A percentile compares a stretch with the other conserved stretches of the same genome.
Evolutionary conservation across 805 yeast species (phyloP).

Genomic region (Maudiozyma bulderi): DNA sequence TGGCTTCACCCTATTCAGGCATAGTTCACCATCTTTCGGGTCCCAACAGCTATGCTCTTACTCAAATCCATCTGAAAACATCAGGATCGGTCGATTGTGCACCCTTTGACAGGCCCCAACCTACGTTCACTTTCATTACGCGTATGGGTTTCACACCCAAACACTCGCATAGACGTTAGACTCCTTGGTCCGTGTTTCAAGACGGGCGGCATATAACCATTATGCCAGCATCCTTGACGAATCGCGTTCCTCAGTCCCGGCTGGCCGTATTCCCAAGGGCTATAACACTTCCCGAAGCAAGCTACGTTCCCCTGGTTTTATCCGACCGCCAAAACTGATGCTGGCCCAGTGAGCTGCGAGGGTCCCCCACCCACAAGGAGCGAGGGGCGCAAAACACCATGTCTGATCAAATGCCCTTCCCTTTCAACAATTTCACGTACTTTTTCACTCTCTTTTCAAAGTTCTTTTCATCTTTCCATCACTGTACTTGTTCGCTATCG

Average conservation of each 20-base stretch:
- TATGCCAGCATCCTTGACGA: conserved; percentile 32
- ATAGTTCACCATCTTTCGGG: conserved; percentile 39
- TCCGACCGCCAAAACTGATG: conserved; percentile 32
- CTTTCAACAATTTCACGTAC: conserved; percentile 38
- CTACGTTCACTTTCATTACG: conserved; percentile 34
- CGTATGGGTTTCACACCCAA: conserved; percentile 35
- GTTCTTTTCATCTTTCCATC: conserved; percentile 39
- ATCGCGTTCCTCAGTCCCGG: conserved; percentile 31
- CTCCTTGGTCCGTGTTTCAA: conserved; percentile 37
- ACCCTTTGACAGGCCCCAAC: conserved; percentile 24
- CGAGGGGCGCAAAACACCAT: conserved; percentile 24
- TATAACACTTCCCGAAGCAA: conserved; percentile 28
- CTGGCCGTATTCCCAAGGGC: conserved; percentile 25
- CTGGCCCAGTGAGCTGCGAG: conserved; percentile 30
- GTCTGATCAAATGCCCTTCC: conserved; percentile 36
- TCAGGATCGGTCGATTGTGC: conserved; percentile 34
- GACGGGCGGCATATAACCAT: conserved; percentile 32
- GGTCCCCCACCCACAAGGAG: conserved; percentile 26
- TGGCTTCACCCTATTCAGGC: conserved; percentile 39
- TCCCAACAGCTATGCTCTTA: conserved; percentile 38
- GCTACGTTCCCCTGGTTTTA: conserved; percentile 30
- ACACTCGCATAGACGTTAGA: conserved; percentile 35
- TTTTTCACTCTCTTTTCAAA: conserved; percentile 37
- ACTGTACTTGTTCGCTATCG: conserved; percentile 40
- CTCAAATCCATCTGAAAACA: conserved; percentile 34